Conservation (phyloP, 164 flowering plant genomes). For the Nymphaea colorata region DNA sequence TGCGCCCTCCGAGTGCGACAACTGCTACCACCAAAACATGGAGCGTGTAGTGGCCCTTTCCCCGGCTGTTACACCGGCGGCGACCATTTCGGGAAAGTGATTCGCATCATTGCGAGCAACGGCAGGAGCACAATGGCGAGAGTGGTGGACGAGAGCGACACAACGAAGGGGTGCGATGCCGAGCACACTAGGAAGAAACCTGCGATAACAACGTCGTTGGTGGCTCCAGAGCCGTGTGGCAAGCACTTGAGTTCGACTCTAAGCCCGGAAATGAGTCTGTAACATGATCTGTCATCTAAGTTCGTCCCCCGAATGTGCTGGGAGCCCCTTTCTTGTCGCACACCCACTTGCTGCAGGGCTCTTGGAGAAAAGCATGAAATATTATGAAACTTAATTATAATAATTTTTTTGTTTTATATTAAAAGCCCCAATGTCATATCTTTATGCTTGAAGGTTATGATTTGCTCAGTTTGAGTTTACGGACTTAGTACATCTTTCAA, state of each 20-base stretch:
- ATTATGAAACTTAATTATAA: no score
- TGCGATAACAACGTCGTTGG: conserved; percentile 5
- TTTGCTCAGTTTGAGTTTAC: no score
- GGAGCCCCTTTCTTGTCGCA: no score
- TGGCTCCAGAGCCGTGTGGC: conserved; percentile 8
- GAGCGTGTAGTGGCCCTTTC: conserved; percentile 5
- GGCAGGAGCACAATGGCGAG: conserved; percentile 1
- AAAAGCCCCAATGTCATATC: no score
- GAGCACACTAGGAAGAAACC: conserved; percentile 2
- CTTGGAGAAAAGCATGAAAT: no score
- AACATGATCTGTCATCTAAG: conserved; percentile 2
- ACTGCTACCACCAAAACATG: neutral
- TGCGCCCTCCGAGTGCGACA: conserved; percentile 2
- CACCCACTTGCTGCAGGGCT: no score
- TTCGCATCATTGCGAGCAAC: conserved; percentile 1
- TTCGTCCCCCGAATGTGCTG: no score
- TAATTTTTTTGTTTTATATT: no score
- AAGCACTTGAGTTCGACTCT: conserved; percentile 3
- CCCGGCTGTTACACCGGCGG: conserved; percentile 1
- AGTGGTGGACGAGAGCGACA: conserved; percentile 11
- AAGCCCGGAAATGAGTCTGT: neutral
- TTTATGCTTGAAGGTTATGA: no score
- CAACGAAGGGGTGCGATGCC: conserved; percentile 6
- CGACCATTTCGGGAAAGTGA: neutral
- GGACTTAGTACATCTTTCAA: no score